Conservation (phyloP, 495 filamentous ascomycete genomes). For the Aspergillus baeticus region DNA sequence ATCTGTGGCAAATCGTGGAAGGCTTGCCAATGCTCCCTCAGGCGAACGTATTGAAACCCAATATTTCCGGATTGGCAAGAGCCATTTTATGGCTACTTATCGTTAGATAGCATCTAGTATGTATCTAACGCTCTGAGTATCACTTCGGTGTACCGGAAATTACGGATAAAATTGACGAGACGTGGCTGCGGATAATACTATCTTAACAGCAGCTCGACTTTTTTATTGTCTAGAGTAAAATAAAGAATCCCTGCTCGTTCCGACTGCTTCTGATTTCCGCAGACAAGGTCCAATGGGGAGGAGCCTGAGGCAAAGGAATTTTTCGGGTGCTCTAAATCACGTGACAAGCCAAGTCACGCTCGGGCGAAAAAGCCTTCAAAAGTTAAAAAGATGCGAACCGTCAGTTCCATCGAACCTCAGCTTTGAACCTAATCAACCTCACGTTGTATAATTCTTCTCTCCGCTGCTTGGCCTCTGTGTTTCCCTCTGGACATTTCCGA, state of each 20-base stretch:
- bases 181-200: no score
- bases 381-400: constrained; percentile 7
- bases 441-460: not conserved
- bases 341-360: constrained; percentile 4
- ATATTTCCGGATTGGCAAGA: no score
- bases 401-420: constrained; percentile 10
- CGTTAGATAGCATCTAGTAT: no score
- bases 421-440: constrained; percentile 1
- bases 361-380: constrained; percentile 16
- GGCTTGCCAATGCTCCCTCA: not conserved
- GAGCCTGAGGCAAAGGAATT: constrained; percentile 5
- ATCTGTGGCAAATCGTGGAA: constrained; percentile 2
- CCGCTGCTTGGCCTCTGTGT: not conserved
- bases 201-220: no score
- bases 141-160: no score
- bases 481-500: not conserved
- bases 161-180: no score
- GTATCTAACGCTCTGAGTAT: no score
- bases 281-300: not conserved
- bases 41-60: no score
- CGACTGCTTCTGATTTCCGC: not conserved
- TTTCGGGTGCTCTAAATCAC: constrained; percentile 1
- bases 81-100: no score
- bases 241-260: not conserved
- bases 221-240: not conserved